Base-by-base conservation (phyloP, 108 stramenopile species). In the Aurantiochytrium sp. region DNA sequence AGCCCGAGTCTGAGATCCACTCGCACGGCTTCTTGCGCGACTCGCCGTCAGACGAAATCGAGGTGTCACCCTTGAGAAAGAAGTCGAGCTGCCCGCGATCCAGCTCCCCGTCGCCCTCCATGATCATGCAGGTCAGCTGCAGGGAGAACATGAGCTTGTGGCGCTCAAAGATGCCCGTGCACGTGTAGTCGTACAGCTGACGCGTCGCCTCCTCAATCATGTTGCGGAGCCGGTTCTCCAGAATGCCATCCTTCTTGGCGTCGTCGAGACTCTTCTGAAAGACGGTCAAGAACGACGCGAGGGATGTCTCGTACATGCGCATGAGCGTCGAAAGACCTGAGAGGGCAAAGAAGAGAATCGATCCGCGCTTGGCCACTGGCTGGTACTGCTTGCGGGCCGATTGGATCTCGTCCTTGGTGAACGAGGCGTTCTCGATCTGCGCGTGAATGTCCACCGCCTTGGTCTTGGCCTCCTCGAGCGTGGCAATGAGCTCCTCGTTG, bases 101-200 rank as follows among this genome's bases (percentile, higher is more conserved):
- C 41, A 94, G 87, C 27, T 55, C 68, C 12, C 91, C 92, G 17
- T 93, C 94, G 45, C 93, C 94, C 39, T 93, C 91, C 89, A 94
- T 90, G 37, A 94, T 88, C 89, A 91, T 91, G 85, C 86, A 89
- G 4, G 89, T 88, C 17, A 89, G 54, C 68, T 89, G 91, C 85
- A 94, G 93, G 37, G 90, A 85, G 69, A 94, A 94, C 92, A 94
- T 94, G 27, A 94, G 86, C 91, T 94, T 94, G 89, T 94, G 94
- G n/a, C 92, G 87, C 90, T 94, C 94, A 85, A 94, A 94, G 42
- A 94, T 94, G 22, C 94, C 94, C 21, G 93, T 94, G 81, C 94
- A 94, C 8, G 94, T 94, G 87, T 93, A 94, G 85, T 94, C 94
- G 73, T 94, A 94, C 1, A 94, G 88, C 36, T 93, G 91, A 17